A percentile compares a stretch with the other conserved stretches of the same genome.
Conservation (phyloP, 805 yeast genomes). For the Yamadazyma sp. region DNA sequence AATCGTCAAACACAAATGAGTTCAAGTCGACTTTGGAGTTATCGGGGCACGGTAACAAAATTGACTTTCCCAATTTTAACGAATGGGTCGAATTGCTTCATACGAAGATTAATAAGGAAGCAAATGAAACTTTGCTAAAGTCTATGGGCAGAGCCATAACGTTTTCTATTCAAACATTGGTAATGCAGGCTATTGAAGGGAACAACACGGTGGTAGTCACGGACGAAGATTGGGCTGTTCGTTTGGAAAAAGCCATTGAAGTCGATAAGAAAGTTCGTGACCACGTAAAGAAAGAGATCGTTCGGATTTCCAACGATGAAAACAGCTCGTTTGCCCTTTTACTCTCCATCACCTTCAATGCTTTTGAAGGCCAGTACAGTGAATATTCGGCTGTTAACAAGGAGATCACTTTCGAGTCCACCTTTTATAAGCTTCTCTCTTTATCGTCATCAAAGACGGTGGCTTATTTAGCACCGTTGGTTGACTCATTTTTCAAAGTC, state of each 20-base stretch:
- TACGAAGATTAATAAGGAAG: constrained; percentile 12
- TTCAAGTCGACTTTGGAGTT: constrained; percentile 45
- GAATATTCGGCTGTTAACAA: constrained; percentile 15
- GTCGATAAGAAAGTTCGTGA: constrained; percentile 53
- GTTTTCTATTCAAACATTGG: constrained; percentile 58
- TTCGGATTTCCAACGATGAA: constrained; percentile 17
- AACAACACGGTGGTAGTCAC: constrained; percentile 54
- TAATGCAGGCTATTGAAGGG: constrained; percentile 61
- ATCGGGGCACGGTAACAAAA: constrained; percentile 38
- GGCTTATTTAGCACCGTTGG: constrained; percentile 18
- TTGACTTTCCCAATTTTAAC: constrained; percentile 56
- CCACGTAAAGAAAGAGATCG: constrained; percentile 23
- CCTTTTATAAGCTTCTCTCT: constrained; percentile 32
- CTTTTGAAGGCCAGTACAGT: constrained; percentile 26
- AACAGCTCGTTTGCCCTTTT: constrained; percentile 12
- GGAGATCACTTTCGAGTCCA: constrained; percentile 34
- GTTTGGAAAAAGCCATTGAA: constrained; percentile 68
- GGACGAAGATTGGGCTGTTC: constrained; percentile 73
- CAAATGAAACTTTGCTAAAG: constrained; percentile 18
- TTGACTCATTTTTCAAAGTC: constrained; percentile 24
- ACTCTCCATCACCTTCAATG: constrained; percentile 35
- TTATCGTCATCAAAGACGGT: constrained; percentile 29
- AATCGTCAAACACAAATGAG: constrained; percentile 44
- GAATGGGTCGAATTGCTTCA: constrained; percentile 31
- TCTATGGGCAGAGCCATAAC: constrained; percentile 39